Conservation (phyloP, 257 asterid genomes). For the Petrea volubilis region DNA sequence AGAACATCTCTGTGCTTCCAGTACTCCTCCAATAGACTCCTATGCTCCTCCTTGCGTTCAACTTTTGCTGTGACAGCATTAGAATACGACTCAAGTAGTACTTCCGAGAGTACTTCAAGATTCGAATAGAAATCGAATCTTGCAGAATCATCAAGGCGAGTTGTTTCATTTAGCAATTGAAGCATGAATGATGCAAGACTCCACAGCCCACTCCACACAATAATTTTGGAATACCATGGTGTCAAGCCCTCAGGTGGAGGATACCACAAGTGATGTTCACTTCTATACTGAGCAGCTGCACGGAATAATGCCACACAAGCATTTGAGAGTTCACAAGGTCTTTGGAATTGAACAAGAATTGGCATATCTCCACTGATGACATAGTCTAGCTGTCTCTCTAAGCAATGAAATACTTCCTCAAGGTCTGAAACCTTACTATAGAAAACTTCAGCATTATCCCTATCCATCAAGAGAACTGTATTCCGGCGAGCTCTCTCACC, state of each 20-base stretch:
- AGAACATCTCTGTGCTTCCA: constrained; percentile 77
- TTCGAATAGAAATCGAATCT: constrained; percentile 59
- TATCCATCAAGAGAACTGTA: constrained; percentile 95
- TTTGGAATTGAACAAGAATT: constrained; percentile 53
- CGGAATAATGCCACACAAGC: constrained; percentile 73
- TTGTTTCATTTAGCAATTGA: constrained; percentile 61
- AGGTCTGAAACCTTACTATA: constrained; percentile 91
- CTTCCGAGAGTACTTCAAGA: constrained; percentile 71
- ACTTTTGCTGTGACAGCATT: constrained; percentile 75
- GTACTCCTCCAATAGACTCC: constrained; percentile 66
- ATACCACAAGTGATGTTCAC: constrained; percentile 83
- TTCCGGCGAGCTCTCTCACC: constrained; percentile 90
- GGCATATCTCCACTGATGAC: constrained; percentile 61
- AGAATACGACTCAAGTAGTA: constrained; percentile 79
- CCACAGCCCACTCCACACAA: constrained; percentile 79
- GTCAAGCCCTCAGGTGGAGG: constrained; percentile 83
- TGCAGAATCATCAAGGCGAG: constrained; percentile 53
- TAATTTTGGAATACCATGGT: constrained; percentile 82
- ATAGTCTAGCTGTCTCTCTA: constrained; percentile 71
- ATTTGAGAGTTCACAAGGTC: constrained; percentile 84
- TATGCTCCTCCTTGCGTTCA: constrained; percentile 82
- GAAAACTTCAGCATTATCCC: constrained; percentile 96
- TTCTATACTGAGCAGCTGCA: constrained; percentile 66
- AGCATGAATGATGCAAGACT: constrained; percentile 76
- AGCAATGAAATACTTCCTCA: constrained; percentile 79